These are phyloP conservation scores for Phytophthora constricta DNA, from an alignment of 352 stramenopile species.

Conservation along the genomic window DNA sequence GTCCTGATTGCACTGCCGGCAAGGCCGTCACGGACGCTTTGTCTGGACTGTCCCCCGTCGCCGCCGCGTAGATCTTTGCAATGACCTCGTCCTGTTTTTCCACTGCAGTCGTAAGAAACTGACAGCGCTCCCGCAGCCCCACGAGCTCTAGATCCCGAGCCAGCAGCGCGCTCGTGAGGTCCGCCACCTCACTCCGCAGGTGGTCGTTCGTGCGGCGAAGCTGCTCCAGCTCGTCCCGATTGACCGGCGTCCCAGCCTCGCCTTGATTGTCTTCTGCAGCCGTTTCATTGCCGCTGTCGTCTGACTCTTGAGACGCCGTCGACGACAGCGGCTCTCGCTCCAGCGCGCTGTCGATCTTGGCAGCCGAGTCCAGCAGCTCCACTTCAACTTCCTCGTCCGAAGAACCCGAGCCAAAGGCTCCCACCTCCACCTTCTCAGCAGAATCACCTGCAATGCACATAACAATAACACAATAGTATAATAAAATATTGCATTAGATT, in stretches of 20 bases:
- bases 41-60: conserved; percentile 11
- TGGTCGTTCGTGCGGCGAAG: conserved; percentile 54
- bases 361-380: conserved; percentile 30
- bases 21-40: conserved; percentile 13
- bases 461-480: no score
- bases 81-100: conserved; percentile 84
- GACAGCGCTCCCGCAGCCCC: conserved; percentile 66
- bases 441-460: not conserved
- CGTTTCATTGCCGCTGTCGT: conserved; percentile 10
- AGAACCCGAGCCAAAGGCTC: conserved; percentile 8
- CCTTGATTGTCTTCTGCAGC: conserved; percentile 14
- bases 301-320: conserved; percentile 25
- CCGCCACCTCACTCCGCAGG: conserved; percentile 58
- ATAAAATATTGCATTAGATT: no score
- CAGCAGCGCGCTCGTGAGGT: conserved; percentile 74
- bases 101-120: conserved; percentile 62
- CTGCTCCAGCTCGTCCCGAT: conserved; percentile 29
- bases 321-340: conserved; percentile 20
- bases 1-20: not conserved
- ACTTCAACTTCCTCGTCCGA: conserved; percentile 34
- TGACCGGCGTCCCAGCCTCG: conserved; percentile 5
- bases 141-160: conserved; percentile 80
- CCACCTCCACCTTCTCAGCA: not conserved
- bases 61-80: conserved; percentile 74
- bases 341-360: conserved; percentile 34